A percentile compares a stretch with the other conserved stretches of the same genome.
Evolutionary conservation across 768 basidiomycete genomes (phyloP).

Genomic region (Pulveroboletus ravenelii): DNA sequence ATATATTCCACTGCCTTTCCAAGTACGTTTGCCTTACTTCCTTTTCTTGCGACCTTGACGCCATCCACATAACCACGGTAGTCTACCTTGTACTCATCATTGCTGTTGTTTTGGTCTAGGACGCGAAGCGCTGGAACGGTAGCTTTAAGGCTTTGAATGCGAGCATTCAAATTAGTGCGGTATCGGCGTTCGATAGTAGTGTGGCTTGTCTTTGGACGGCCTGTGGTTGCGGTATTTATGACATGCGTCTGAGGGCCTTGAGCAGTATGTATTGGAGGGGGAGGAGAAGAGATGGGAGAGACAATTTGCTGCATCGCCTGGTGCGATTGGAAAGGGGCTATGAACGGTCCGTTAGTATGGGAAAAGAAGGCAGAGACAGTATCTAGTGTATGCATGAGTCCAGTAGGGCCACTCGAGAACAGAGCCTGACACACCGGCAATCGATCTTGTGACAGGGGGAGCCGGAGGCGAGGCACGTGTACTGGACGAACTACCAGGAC

Average conservation of each 20-base stretch:
- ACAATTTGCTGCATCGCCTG: slow-evolving; percentile 11
- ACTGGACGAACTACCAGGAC: slow-evolving; percentile 28
- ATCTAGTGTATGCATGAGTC: slow-evolving; percentile 24
- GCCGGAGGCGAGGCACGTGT: slow-evolving; percentile 30
- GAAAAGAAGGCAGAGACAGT: slow-evolving; percentile 13
- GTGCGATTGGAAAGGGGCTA: slow-evolving; percentile 38
- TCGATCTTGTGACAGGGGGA: slow-evolving; percentile 16
- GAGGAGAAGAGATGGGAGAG: slow-evolving; percentile 42
- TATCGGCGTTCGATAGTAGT: slow-evolving; percentile 88
- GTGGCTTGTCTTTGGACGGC: slow-evolving; percentile 68
- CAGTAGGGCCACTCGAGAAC: not conserved
- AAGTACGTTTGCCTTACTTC: slow-evolving; percentile 85
- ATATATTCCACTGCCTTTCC: slow-evolving; percentile 92
- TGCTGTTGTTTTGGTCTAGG: slow-evolving; percentile 51
- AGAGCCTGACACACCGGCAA: slow-evolving; percentile 11
- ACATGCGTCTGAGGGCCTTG: slow-evolving; percentile 23
- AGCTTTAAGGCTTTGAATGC: slow-evolving; percentile 74
- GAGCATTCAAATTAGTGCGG: slow-evolving; percentile 83
- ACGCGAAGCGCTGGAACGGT: slow-evolving; percentile 82
- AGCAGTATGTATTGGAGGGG: slow-evolving; percentile 20
- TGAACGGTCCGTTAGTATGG: slow-evolving; percentile 9
- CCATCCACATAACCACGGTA: slow-evolving; percentile 85
- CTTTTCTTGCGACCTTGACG: slow-evolving; percentile 87
- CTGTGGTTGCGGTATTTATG: slow-evolving; percentile 15
- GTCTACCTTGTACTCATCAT: slow-evolving; percentile 54